Evolutionary conservation across 805 yeast genomes (phyloP).

Genomic region (Hyphopichia homilentoma): DNA sequence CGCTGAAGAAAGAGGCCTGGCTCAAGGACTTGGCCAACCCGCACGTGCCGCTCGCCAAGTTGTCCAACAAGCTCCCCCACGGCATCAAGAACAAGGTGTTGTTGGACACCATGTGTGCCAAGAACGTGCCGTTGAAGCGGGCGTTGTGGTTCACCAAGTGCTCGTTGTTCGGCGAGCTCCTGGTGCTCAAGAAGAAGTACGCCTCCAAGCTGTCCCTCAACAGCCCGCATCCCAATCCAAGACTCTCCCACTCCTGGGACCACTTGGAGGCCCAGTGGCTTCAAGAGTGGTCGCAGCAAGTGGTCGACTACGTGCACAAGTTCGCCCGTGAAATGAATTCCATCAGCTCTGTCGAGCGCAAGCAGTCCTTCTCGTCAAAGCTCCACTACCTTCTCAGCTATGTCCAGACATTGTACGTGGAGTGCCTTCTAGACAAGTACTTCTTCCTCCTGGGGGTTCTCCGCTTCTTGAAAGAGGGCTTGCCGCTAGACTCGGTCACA

Average conservation of each 20-base stretch:
- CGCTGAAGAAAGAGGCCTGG: conserved; percentile 84
- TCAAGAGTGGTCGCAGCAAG: conserved; percentile 87
- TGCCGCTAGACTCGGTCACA: conserved; percentile 26
- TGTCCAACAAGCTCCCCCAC: conserved; percentile 83
- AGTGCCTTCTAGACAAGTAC: conserved; percentile 60
- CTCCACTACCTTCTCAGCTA: conserved; percentile 60
- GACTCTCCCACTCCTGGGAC: conserved; percentile 3
- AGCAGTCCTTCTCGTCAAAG: conserved; percentile 42
- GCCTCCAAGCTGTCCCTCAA: conserved; percentile 13
- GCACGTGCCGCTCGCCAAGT: conserved; percentile 57
- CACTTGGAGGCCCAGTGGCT: conserved; percentile 59
- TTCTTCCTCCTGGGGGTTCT: conserved; percentile 63
- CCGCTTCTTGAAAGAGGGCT: conserved; percentile 41
- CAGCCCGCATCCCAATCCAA: conserved; percentile 7
- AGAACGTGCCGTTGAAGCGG: conserved; percentile 69
- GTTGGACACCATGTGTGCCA: conserved; percentile 66
- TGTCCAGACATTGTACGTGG: conserved; percentile 62
- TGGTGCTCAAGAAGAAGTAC: conserved; percentile 28
- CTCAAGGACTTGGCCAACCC: conserved; percentile 72
- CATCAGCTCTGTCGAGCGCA: conserved; percentile 25
- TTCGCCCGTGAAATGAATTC: conserved; percentile 39
- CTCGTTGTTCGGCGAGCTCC: conserved; percentile 72
- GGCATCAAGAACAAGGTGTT: conserved; percentile 74
- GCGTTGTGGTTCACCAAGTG: conserved; percentile 92
- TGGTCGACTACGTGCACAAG: conserved; percentile 56